Conservation (phyloP, 1,284 basidiomycete species). For the Naganishia liquefaciens region DNA sequence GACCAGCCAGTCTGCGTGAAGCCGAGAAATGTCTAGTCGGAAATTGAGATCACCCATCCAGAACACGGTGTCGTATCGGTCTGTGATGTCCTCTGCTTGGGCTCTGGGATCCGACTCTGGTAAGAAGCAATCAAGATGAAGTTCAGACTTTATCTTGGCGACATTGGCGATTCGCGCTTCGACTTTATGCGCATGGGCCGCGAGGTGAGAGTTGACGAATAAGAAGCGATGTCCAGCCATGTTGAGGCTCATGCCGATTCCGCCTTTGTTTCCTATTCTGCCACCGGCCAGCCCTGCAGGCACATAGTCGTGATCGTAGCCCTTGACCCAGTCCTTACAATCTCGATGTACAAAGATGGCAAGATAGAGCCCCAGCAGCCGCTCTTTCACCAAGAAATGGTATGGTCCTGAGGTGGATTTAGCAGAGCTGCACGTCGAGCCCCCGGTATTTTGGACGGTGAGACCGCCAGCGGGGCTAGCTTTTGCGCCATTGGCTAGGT, state of each 20-base stretch:
- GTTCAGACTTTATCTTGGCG: conserved; percentile 58
- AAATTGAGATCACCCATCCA: conserved; percentile 60
- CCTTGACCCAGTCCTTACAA: conserved; percentile 54
- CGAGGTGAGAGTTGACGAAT: conserved; percentile 61
- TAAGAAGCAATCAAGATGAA: conserved; percentile 59
- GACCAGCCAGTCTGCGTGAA: conserved; percentile 61
- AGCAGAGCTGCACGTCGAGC: not conserved
- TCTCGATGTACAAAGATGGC: conserved; percentile 55
- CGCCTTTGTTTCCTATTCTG: conserved; percentile 59
- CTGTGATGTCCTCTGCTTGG: conserved; percentile 53
- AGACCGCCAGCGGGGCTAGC: not conserved
- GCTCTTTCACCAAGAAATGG: conserved; percentile 59
- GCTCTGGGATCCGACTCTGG: conserved; percentile 44
- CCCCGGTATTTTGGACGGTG: not conserved
- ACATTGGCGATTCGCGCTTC: conserved; percentile 52
- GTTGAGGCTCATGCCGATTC: conserved; percentile 57
- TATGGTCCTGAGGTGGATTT: conserved; percentile 51
- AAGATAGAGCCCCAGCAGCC: conserved; percentile 60
- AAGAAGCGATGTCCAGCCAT: conserved; percentile 58
- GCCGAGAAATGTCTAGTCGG: conserved; percentile 57
- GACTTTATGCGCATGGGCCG: conserved; percentile 55
- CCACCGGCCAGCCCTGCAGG: conserved; percentile 60
- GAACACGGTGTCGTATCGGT: conserved; percentile 59
- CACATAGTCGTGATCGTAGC: conserved; percentile 58
- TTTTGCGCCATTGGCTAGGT: not conserved